Conservation (phyloP, 2,329 filamentous ascomycete species). For the Mariannaea sp. region DNA sequence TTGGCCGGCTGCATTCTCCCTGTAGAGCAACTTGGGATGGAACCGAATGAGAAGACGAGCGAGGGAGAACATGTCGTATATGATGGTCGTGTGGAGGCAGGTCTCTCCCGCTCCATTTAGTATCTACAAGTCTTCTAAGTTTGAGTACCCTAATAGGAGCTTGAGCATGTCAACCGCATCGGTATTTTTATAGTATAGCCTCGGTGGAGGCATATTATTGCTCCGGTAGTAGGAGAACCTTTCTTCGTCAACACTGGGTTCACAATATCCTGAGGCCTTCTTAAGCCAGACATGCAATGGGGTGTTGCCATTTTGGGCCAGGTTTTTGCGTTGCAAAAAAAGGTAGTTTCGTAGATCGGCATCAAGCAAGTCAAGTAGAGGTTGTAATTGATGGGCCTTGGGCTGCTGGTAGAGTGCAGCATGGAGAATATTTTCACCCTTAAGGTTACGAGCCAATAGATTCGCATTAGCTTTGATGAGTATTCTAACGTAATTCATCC, state of each 20-base stretch:
- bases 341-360: slow-evolving; percentile 59
- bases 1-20: slow-evolving; percentile 76
- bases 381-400: slow-evolving; percentile 44
- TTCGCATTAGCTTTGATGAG: slow-evolving; percentile 73
- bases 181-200: slow-evolving; percentile 34
- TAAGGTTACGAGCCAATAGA: slow-evolving; percentile 64
- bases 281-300: slow-evolving; percentile 67
- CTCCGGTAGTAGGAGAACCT: too few species aligned
- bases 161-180: slow-evolving; percentile 50
- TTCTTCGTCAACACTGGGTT: too few species aligned
- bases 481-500: slow-evolving; percentile 59
- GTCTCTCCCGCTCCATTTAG: slow-evolving; percentile 70
- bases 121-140: slow-evolving; percentile 59
- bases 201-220: too few species aligned
- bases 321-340: slow-evolving; percentile 61
- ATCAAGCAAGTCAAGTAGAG: slow-evolving; percentile 64
- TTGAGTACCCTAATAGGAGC: slow-evolving; percentile 59
- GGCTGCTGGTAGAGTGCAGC: slow-evolving; percentile 48
- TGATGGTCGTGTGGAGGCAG: slow-evolving; percentile 62
- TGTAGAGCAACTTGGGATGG: slow-evolving; percentile 63
- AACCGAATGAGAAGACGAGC: slow-evolving; percentile 55
- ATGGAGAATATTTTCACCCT: slow-evolving; percentile 72
- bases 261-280: slow-evolving; percentile 35
- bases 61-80: slow-evolving; percentile 43
- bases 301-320: slow-evolving; percentile 58